Evolutionary conservation across 2,329 filamentous ascomycete species (phyloP), one percentile per base, ranked within the genome.

Genomic region (Celoporthe dispersa): DNA sequence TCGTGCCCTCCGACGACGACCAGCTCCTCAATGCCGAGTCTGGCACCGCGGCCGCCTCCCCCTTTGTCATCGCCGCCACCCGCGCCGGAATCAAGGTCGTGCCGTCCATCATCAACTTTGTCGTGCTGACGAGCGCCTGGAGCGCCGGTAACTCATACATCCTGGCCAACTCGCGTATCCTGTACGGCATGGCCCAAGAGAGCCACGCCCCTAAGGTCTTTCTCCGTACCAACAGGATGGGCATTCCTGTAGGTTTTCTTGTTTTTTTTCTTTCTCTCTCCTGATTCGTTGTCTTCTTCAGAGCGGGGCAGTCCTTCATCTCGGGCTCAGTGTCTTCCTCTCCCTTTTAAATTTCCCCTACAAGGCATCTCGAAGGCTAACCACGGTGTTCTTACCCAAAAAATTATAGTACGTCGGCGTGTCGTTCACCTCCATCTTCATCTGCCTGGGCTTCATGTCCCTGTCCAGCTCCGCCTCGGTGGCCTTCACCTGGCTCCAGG

Each of bases 121-220:
- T 86, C 64, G 85, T 86, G 68, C 80, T 88, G 64, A 80, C 86
- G 22, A 85, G 85, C 39, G 83, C 87, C 22, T 80, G 86, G 53
- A 83, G 80, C 0, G 83, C 85, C 2, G 81, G 82, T 14, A 88
- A 88, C 74, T 83, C 82, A 59, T 85, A 83, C 1, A 82, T 89
- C 53, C 88, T 88, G 73, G 85, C 88, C 64, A 84, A 83, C 4
- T 86, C 84, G 0, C 82, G 87, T 25, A 87, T 85, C 0, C 77
- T 89, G 1, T 79, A 87, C 1, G 87, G 84, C 74, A 84, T 88
- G 80, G 84, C 86, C 2, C 81, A 84, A n/a, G 81, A 82, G 22
- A 79, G 81, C 16, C 84, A 86, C 74, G 87, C 87, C 0, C 87
- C 87, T 0, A 78, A 77, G 7, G 82, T 89, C 72, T 80, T 88